These are phyloP conservation scores for Candida parachauliodes DNA, from an alignment of 805 yeast species.

Conservation along the genomic window DNA sequence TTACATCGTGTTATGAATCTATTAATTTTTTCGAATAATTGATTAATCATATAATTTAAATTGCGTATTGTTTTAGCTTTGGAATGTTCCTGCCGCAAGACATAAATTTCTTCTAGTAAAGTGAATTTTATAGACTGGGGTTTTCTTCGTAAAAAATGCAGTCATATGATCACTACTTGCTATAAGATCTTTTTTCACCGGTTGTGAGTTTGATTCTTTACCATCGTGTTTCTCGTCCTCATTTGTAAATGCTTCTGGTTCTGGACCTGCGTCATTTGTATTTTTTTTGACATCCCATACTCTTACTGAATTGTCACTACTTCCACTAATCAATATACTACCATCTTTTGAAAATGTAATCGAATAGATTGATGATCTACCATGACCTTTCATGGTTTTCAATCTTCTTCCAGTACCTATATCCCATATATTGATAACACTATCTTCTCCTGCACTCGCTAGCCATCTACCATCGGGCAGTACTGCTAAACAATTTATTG, in stretches of 20 bases:
- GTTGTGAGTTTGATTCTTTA: slow-evolving; percentile 5
- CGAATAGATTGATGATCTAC: slow-evolving; percentile 79
- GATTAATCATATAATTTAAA: too few species aligned
- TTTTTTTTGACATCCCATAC: slow-evolving; percentile 94
- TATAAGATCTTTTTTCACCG: slow-evolving; percentile 62
- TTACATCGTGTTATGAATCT: too few species aligned
- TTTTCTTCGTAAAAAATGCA: slow-evolving; percentile 87
- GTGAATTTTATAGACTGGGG: slow-evolving; percentile 90
- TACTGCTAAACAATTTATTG: slow-evolving; percentile 79
- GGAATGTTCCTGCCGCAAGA: slow-evolving; percentile 87
- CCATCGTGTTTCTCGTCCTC: slow-evolving; percentile 10
- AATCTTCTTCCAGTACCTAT: slow-evolving; percentile 84
- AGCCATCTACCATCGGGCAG: slow-evolving; percentile 97
- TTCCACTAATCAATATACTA: slow-evolving; percentile 82
- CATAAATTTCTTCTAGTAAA: slow-evolving; percentile 89
- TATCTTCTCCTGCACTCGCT: slow-evolving; percentile 93
- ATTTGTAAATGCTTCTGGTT: slow-evolving; percentile 62
- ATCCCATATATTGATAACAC: slow-evolving; percentile 88
- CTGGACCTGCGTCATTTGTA: slow-evolving; percentile 73
- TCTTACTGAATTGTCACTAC: slow-evolving; percentile 87
- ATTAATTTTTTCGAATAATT: too few species aligned
- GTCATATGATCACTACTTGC: slow-evolving; percentile 90
- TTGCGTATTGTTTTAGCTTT: too few species aligned
- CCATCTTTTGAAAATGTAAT: slow-evolving; percentile 85
- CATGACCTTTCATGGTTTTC: slow-evolving; percentile 94